A percentile compares a stretch with the other conserved stretches of the same genome.
phyloP scores from a whole-genome alignment of 2,329 filamentous ascomycete species.

The Talaromyces sp. region DNA sequence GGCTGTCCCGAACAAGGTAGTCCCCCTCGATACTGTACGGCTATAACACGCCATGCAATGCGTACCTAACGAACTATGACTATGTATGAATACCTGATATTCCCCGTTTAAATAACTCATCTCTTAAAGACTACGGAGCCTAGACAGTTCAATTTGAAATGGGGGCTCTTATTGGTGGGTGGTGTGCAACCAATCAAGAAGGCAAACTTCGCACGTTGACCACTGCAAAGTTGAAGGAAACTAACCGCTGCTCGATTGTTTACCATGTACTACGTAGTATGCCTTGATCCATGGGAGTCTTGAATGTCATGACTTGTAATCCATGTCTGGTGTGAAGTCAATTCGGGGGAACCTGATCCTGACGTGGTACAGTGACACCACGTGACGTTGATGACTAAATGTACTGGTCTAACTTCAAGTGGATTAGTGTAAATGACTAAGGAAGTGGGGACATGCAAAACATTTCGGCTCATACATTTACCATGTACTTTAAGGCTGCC shows the following conservation, averaged over 20 bases:
- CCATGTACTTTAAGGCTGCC: background rate
- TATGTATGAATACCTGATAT: conserved; percentile 13
- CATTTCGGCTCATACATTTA: background rate
- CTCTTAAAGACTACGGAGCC: background rate
- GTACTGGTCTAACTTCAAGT: too few species aligned
- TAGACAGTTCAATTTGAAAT: background rate
- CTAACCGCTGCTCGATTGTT: background rate
- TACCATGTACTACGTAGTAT: too few species aligned
- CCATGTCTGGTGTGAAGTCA: background rate
- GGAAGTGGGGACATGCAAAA: background rate
- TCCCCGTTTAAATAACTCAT: conserved; percentile 5
- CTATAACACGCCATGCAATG: background rate
- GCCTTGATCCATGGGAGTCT: background rate
- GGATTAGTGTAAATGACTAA: background rate
- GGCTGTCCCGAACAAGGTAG: background rate
- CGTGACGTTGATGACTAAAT: background rate
- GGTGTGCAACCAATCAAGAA: conserved; percentile 6
- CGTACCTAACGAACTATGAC: background rate
- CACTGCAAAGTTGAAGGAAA: background rate
- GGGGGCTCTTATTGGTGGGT: conserved; percentile 2
- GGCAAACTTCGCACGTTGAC: background rate
- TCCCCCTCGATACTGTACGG: background rate
- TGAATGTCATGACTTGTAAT: background rate
- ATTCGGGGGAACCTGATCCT: background rate
- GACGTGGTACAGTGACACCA: background rate